Conservation (phyloP, 2,329 filamentous ascomycete species). For the Colletotrichum graminicola region DNA sequence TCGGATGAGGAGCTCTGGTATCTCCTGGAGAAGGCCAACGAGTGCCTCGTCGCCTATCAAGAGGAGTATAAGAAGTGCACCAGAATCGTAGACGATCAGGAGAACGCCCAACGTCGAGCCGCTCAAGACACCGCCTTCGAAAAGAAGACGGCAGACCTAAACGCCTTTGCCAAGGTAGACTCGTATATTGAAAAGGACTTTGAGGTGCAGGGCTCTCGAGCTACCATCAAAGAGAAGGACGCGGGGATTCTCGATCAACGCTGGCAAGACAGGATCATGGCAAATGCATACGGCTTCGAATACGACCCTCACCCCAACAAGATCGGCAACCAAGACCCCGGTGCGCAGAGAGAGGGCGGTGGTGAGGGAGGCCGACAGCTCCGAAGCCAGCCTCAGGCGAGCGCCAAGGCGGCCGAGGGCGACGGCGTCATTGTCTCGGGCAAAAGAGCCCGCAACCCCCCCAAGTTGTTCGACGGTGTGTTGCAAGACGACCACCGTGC, state of each 20-base stretch:
- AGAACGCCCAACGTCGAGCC: constrained; percentile 66
- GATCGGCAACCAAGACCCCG: constrained; percentile 70
- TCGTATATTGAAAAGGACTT: constrained; percentile 66
- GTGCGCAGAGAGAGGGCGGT: constrained; percentile 67
- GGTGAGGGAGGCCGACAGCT: constrained; percentile 66
- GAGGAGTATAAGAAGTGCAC: constrained; percentile 65
- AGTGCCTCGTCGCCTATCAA: constrained; percentile 64
- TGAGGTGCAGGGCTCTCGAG: constrained; percentile 65
- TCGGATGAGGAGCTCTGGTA: constrained; percentile 60
- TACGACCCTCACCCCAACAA: constrained; percentile 70
- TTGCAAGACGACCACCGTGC: constrained; percentile 64
- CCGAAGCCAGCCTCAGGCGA: constrained; percentile 69
- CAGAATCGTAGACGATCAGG: constrained; percentile 67
- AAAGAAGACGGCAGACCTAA: constrained; percentile 57
- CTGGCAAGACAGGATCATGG: constrained; percentile 68
- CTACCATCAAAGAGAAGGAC: constrained; percentile 53
- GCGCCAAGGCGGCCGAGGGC: constrained; percentile 69
- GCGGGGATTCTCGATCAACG: constrained; percentile 57
- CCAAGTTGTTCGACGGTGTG: constrained; percentile 64
- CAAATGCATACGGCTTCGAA: constrained; percentile 71
- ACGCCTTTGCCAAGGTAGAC: constrained; percentile 51
- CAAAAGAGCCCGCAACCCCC: constrained; percentile 67
- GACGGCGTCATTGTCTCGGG: constrained; percentile 58
- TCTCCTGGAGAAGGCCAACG: constrained; percentile 58
- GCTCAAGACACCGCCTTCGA: constrained; percentile 62